Percentiles rank a stretch among this genome's conserved stretches.
Evolutionary conservation across 257 asterid species (phyloP).

Genomic region (Nemophila menziesii): DNA sequence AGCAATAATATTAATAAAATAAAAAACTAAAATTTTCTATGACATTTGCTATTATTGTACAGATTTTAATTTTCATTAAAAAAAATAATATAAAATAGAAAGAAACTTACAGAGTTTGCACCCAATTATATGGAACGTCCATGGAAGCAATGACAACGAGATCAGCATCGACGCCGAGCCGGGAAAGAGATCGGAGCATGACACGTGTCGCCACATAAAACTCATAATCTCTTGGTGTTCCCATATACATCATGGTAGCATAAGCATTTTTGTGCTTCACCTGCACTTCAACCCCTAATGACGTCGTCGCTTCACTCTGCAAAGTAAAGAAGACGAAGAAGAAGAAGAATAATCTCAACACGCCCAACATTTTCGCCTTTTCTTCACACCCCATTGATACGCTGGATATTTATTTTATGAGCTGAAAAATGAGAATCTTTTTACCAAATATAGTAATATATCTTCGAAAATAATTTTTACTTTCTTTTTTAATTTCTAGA

Average conservation of each 20-base stretch:
- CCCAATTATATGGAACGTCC: constrained; percentile 79
- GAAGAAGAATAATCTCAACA: background rate
- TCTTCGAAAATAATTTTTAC: background rate
- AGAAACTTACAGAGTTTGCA: constrained; percentile 60
- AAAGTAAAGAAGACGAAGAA: background rate
- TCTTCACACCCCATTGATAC: background rate
- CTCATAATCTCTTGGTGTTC: constrained; percentile 90
- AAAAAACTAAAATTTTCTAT: too few species aligned
- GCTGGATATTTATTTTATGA: too few species aligned
- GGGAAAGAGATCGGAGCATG: constrained; percentile 55
- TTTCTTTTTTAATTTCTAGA: too few species aligned
- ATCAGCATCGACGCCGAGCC: constrained; percentile 63
- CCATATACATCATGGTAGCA: constrained; percentile 98
- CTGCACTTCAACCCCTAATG: background rate
- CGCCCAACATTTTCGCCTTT: background rate
- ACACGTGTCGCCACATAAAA: constrained; percentile 83
- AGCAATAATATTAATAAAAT: too few species aligned
- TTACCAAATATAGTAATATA: background rate
- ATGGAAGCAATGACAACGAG: constrained; percentile 88
- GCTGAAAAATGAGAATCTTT: background rate
- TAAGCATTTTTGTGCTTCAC: constrained; percentile 45
- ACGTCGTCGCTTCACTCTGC: background rate
- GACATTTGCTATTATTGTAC: too few species aligned
- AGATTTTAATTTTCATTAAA: too few species aligned
- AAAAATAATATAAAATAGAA: background rate